These are phyloP conservation scores for Aspergillus cavernicola DNA, from an alignment of 495 filamentous ascomycete genomes.

Conservation along the genomic window DNA sequence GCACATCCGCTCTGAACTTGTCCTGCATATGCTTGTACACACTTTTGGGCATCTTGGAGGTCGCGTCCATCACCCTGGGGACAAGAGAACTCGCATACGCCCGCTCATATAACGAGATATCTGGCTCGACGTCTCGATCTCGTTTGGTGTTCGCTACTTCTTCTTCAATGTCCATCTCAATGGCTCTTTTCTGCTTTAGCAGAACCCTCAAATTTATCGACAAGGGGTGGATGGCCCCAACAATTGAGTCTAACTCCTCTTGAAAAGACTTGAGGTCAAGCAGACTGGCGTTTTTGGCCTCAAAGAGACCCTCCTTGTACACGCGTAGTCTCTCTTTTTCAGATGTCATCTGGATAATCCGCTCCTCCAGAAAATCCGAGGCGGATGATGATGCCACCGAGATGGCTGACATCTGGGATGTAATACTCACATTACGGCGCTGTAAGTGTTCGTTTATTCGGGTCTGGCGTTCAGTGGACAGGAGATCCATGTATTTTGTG, in stretches of 20 bases:
- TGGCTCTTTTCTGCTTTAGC: neutral
- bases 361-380: neutral
- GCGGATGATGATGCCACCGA: neutral
- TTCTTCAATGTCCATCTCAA: constrained; percentile 1
- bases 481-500: no score
- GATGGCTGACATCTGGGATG: neutral
- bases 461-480: no score
- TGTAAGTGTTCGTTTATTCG: no score
- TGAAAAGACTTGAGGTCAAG: neutral
- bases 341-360: neutral
- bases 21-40: neutral
- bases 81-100: constrained; percentile 14
- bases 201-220: neutral
- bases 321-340: neutral
- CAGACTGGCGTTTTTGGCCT: neutral
- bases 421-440: neutral
- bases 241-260: no score
- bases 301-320: neutral
- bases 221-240: neutral
- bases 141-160: neutral
- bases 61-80: constrained; percentile 12
- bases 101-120: constrained; percentile 9
- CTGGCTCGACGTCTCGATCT: neutral
- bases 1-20: constrained; percentile 8
- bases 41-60: constrained; percentile 8